These are phyloP conservation scores for Daldinia sp. DNA, from an alignment of 2,329 filamentous ascomycete species.

Conservation along the genomic window DNA sequence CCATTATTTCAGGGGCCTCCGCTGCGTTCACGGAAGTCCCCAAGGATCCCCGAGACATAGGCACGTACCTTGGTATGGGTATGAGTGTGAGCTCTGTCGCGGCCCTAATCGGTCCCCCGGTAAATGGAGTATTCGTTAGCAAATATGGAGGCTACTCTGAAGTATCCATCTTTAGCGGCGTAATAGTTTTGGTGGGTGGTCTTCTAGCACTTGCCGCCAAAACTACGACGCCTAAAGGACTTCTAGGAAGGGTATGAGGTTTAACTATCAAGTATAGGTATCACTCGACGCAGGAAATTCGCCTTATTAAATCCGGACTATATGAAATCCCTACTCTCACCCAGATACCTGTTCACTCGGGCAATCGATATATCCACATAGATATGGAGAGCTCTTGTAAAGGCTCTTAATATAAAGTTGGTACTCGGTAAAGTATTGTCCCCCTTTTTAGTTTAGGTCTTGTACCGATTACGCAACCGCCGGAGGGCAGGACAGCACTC, in stretches of 20 bases:
- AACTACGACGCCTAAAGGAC: constrained; percentile 47
- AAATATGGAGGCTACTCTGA: constrained; percentile 51
- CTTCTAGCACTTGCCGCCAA: constrained; percentile 49
- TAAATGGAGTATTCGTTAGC: constrained; percentile 54
- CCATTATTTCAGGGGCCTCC: constrained; percentile 55
- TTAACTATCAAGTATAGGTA: background rate
- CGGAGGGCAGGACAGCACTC: background rate
- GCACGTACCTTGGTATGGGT: constrained; percentile 64
- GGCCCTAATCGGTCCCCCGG: constrained; percentile 57
- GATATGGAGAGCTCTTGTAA: background rate
- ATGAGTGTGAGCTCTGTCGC: constrained; percentile 55
- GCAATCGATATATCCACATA: background rate
- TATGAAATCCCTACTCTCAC: background rate
- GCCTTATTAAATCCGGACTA: no score
- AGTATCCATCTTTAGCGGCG: constrained; percentile 43
- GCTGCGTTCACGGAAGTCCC: constrained; percentile 53
- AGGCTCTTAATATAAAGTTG: background rate
- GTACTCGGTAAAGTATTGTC: background rate
- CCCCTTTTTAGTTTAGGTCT: background rate
- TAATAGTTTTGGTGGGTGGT: constrained; percentile 48
- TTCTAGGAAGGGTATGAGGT: constrained; percentile 47
- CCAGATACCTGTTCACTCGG: background rate
- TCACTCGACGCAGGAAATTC: background rate
- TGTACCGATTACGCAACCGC: background rate
- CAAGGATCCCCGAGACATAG: constrained; percentile 60